Conservation (phyloP, 2,329 filamentous ascomycete genomes). For the Xylaria sp. region DNA sequence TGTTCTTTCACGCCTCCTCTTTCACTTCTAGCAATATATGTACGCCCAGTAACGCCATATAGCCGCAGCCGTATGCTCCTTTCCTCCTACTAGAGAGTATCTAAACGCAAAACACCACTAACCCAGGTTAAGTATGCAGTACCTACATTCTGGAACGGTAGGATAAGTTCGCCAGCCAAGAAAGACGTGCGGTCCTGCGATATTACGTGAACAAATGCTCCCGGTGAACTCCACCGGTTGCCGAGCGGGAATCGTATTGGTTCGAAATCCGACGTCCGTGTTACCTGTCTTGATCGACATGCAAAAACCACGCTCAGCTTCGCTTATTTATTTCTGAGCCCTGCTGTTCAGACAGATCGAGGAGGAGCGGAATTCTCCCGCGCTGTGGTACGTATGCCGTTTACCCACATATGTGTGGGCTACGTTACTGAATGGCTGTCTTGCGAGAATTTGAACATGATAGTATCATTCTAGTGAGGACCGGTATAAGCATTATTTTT, state of each 20-base stretch:
- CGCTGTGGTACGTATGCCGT: neutral
- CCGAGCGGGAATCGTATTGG: neutral
- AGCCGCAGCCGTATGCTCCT: neutral
- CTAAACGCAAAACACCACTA: neutral
- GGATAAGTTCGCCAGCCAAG: neutral
- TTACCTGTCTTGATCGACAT: neutral
- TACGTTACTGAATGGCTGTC: neutral
- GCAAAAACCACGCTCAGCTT: neutral
- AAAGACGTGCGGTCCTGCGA: neutral
- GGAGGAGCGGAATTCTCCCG: neutral
- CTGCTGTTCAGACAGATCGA: neutral
- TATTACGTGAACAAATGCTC: neutral
- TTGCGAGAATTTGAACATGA: neutral
- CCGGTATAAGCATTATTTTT: slow-evolving; percentile 4
- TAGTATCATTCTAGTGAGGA: slow-evolving; percentile 1
- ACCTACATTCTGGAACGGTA: too few species aligned
- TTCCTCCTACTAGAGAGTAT: too few species aligned
- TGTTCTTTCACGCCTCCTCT: neutral
- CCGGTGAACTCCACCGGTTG: neutral
- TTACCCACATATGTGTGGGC: neutral
- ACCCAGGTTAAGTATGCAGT: neutral
- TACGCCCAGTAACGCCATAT: neutral
- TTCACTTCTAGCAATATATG: slow-evolving; percentile 16
- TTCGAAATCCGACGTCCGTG: neutral
- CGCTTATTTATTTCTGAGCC: neutral